These are phyloP conservation scores for Neurospora sp. DNA, from an alignment of 495 filamentous ascomycete species.

Conservation along the genomic window DNA sequence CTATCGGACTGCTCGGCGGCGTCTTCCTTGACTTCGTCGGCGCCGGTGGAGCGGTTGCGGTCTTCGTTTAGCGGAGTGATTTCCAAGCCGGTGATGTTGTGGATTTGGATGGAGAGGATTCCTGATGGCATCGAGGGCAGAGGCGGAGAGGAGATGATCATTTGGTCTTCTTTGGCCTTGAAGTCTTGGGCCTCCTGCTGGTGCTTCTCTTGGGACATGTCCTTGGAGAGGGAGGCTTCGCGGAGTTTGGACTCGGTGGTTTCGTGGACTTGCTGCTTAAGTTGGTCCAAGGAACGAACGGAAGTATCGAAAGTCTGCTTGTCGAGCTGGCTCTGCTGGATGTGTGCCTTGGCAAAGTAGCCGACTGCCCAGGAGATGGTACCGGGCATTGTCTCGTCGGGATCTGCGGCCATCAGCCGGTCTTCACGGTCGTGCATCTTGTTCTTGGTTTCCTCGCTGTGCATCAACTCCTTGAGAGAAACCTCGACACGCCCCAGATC, in stretches of 20 bases:
- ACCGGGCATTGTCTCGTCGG: constrained; percentile 58
- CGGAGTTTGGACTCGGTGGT: constrained; percentile 48
- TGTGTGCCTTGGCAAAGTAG: constrained; percentile 55
- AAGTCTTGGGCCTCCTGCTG: constrained; percentile 56
- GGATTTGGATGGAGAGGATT: constrained; percentile 58
- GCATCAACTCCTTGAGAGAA: constrained; percentile 54
- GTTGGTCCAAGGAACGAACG: constrained; percentile 40
- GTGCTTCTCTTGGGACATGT: constrained; percentile 44
- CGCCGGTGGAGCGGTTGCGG: constrained; percentile 22
- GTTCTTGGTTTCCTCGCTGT: constrained; percentile 39
- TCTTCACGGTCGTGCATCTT: constrained; percentile 49
- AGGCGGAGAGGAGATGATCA: constrained; percentile 52
- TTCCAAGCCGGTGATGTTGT: constrained; percentile 62
- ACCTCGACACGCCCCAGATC: constrained; percentile 61
- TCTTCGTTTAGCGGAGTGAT: constrained; percentile 40
- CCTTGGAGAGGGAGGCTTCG: constrained; percentile 39
- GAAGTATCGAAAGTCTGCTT: constrained; percentile 42
- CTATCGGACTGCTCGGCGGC: constrained; percentile 51
- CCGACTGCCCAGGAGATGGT: constrained; percentile 60
- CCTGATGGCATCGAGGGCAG: constrained; percentile 46
- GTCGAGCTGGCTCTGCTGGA: constrained; percentile 43
- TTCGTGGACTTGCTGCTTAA: constrained; percentile 43
- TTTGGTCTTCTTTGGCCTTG: constrained; percentile 37
- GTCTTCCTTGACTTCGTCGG: constrained; percentile 37
- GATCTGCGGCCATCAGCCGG: constrained; percentile 47